Conservation (phyloP, 2,329 filamentous ascomycete genomes). For the Neoascochyta sp. region DNA sequence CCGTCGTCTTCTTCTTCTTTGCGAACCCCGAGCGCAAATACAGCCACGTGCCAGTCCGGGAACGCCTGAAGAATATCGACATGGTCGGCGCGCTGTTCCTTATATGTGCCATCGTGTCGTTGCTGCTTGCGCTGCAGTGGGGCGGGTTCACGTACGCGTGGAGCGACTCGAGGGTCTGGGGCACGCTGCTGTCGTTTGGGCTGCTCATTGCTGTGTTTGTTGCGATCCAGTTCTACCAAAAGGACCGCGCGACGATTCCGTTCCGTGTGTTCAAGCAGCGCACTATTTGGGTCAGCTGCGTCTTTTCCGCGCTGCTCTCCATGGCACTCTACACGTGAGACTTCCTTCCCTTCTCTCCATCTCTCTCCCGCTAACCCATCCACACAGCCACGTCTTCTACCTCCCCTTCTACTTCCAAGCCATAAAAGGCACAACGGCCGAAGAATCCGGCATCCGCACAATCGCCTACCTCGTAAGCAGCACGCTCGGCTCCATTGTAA, state of each 20-base stretch:
- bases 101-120: conserved; percentile 31
- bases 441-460: conserved; percentile 35
- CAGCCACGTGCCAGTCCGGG: conserved; percentile 28
- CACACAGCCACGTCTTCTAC: conserved; percentile 34
- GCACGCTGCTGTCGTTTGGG: conserved; percentile 48
- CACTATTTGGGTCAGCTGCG: conserved; percentile 32
- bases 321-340: conserved; percentile 39
- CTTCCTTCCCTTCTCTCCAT: background rate
- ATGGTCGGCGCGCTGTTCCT: conserved; percentile 30
- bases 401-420: conserved; percentile 46
- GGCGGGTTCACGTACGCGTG: conserved; percentile 46
- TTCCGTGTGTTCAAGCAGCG: conserved; percentile 34
- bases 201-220: conserved; percentile 47
- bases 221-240: conserved; percentile 25
- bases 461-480: conserved; percentile 34
- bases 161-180: conserved; percentile 49
- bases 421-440: conserved; percentile 40
- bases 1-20: conserved; percentile 33
- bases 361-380: conserved; percentile 1
- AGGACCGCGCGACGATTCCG: conserved; percentile 32
- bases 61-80: conserved; percentile 39
- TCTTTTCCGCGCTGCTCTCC: conserved; percentile 35
- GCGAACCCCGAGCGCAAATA: conserved; percentile 22
- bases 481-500: conserved; percentile 23
- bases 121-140: conserved; percentile 38